Conservation (phyloP, 208 protist genomes). For the Trichomonas tenax region DNA sequence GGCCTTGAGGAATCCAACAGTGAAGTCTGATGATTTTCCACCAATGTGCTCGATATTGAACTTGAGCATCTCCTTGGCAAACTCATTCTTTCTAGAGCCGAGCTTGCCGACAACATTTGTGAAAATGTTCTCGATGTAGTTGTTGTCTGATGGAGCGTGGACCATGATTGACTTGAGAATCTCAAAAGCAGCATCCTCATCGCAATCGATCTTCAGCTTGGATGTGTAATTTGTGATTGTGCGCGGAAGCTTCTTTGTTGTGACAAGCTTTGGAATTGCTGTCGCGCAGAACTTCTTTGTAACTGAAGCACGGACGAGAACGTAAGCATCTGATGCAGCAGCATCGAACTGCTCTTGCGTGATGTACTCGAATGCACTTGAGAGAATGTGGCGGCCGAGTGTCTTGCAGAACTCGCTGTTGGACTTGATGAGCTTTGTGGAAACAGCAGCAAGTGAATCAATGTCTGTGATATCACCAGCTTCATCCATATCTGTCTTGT, state of each 20-base stretch:
- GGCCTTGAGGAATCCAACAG: background rate
- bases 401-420: background rate
- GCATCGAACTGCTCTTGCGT: background rate
- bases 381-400: background rate
- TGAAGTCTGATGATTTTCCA: background rate
- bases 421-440: background rate
- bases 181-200: background rate
- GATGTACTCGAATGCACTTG: background rate
- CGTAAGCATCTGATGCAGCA: background rate
- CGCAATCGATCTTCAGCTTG: background rate
- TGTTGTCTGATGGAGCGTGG: background rate
- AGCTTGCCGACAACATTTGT: background rate
- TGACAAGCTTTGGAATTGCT: background rate
- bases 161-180: background rate
- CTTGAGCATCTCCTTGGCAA: background rate
- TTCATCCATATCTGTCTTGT: background rate
- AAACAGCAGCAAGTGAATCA: background rate
- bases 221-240: background rate
- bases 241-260: background rate
- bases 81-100: background rate
- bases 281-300: background rate
- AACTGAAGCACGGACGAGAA: background rate
- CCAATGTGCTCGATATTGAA: background rate
- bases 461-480: background rate
- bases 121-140: background rate